Evolutionary conservation across 805 yeast genomes (phyloP).

Genomic region (Pichia sporocuriosa): DNA sequence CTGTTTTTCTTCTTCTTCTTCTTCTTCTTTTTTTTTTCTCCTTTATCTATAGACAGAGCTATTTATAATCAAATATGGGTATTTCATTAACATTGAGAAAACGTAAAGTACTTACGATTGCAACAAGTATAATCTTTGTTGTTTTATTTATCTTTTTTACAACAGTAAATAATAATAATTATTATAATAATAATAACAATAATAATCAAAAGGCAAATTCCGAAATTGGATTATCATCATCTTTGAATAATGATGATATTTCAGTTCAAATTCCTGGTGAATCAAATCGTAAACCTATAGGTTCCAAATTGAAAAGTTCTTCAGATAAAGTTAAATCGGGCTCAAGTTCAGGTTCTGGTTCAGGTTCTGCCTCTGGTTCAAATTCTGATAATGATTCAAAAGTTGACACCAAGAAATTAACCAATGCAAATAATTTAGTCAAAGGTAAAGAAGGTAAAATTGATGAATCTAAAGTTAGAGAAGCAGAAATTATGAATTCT

Average conservation of each 20-base stretch:
- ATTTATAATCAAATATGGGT: conserved; percentile 6
- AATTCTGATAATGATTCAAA: neutral
- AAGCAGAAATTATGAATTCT: conserved; percentile 27
- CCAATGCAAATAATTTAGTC: conserved; percentile 26
- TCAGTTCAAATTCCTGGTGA: conserved; percentile 4
- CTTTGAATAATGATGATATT: neutral
- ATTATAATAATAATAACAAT: neutral
- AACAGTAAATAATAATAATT: too few relatives aligned
- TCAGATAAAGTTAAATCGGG: neutral
- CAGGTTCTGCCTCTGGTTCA: neutral
- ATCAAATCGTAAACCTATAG: neutral
- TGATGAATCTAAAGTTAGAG: conserved; percentile 37
- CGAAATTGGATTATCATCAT: too few relatives aligned
- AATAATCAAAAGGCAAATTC: too few relatives aligned
- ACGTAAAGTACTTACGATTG: conserved; percentile 35
- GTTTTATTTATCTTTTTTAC: conserved; percentile 24
- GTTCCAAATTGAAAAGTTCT: neutral
- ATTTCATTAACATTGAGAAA: conserved; percentile 25
- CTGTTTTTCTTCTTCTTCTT: neutral
- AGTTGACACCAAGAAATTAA: conserved; percentile 16
- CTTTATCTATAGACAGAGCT: neutral
- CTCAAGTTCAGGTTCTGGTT: neutral
- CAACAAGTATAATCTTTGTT: conserved; percentile 34
- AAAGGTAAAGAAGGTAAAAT: conserved; percentile 31
- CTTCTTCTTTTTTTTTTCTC: conserved; percentile 12